phyloP scores from a whole-genome alignment of 257 asterid species.

The Solanum corneliomulleri region DNA sequence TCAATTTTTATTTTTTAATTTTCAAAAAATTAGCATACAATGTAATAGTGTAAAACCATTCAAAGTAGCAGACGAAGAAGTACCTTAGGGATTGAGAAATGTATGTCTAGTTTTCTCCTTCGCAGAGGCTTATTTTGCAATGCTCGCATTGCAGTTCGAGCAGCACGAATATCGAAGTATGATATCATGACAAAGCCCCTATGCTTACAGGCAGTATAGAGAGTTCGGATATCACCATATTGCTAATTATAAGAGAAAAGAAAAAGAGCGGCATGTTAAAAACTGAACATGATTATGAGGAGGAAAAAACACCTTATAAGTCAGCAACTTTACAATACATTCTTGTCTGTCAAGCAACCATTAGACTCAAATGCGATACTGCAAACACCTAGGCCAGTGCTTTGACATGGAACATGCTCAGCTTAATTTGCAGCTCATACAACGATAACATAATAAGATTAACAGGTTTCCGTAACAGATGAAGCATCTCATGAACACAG shows the following conservation, averaged over 20 bases:
- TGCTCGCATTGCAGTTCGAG: slow-evolving; percentile 55
- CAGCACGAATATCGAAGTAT: slow-evolving; percentile 67
- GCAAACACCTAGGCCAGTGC: background rate
- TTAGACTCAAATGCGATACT: background rate
- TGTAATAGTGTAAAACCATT: background rate
- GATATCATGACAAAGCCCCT: slow-evolving; percentile 83
- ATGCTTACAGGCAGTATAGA: slow-evolving; percentile 67
- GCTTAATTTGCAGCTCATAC: background rate
- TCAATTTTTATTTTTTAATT: background rate
- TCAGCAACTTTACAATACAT: background rate
- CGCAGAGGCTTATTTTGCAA: slow-evolving; percentile 55
- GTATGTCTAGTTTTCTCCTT: slow-evolving; percentile 64
- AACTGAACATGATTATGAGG: background rate
- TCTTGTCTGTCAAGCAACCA: background rate
- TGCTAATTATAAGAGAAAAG: slow-evolving; percentile 21
- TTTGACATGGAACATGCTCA: background rate
- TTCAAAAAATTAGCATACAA: background rate
- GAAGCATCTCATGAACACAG: background rate
- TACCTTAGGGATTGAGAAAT: slow-evolving; percentile 74
- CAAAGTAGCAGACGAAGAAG: background rate
- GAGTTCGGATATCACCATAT: slow-evolving; percentile 55
- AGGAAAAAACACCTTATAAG: background rate
- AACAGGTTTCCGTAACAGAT: background rate
- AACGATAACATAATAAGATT: background rate
- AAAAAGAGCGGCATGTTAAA: background rate